Conservation (phyloP, 163 green algal genomes). For the Chlamydomonas reinhardtii region DNA sequence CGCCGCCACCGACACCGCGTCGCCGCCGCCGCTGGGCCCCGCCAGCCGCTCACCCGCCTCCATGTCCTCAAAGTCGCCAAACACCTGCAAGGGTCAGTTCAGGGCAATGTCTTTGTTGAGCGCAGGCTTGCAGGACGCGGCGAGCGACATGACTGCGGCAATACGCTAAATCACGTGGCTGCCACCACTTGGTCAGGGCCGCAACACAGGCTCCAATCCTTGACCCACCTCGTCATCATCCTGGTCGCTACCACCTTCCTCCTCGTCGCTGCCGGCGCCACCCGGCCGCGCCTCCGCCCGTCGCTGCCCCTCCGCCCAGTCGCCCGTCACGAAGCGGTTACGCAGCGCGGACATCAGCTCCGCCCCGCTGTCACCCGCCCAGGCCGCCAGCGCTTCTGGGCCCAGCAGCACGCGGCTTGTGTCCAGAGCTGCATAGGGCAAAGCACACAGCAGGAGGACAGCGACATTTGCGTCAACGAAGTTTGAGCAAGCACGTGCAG, state of each 20-base stretch:
- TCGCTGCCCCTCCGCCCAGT: conserved; percentile 85
- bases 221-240: conserved; percentile 60
- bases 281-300: conserved; percentile 58
- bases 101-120: background rate
- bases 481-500: no score
- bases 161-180: no score
- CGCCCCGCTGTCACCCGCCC: background rate
- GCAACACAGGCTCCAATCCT: no score
- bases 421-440: conserved; percentile 35
- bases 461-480: no score
- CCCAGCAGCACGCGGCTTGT: conserved; percentile 21
- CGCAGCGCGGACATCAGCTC: conserved; percentile 72
- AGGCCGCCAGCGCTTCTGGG: background rate
- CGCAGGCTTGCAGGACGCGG: no score
- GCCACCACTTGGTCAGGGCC: no score
- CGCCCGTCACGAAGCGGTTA: conserved; percentile 94
- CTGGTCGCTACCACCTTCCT: conserved; percentile 9
- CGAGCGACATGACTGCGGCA: no score
- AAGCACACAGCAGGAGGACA: background rate
- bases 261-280: conserved; percentile 51
- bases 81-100: conserved; percentile 78
- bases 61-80: conserved; percentile 97
- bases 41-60: conserved; percentile 83
- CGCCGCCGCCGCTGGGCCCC: conserved; percentile 30
- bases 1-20: conserved; percentile 75